Percentiles rank a stretch among this genome's conserved stretches.
Conservation (phyloP, 345 rosid species). For the Angophora floribunda region DNA sequence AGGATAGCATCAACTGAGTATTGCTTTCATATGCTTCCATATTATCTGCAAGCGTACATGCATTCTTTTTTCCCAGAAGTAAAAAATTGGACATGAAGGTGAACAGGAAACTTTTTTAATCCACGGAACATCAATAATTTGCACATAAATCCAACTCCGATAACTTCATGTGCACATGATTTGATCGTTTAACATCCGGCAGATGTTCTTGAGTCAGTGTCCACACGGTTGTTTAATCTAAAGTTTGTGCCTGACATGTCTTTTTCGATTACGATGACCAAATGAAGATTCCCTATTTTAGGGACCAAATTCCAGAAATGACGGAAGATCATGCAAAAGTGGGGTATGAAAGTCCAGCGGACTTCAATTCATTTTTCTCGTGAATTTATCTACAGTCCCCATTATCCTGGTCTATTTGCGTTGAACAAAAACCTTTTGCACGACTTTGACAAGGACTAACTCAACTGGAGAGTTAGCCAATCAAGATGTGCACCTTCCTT, state of each 20-base stretch:
- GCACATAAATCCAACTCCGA: neutral
- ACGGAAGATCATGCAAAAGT: constrained; percentile 21
- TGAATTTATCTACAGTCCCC: neutral
- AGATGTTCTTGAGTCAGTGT: neutral
- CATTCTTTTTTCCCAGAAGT: neutral
- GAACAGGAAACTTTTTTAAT: neutral
- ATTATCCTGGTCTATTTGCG: neutral
- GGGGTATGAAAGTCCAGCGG: constrained; percentile 24
- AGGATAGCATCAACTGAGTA: neutral
- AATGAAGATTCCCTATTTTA: constrained; percentile 47
- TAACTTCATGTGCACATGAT: neutral
- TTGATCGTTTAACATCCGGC: neutral
- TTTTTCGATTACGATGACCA: constrained; percentile 57
- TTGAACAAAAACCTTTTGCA: neutral
- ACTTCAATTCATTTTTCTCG: neutral
- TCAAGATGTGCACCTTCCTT: constrained; percentile 43
- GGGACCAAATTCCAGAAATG: constrained; percentile 17
- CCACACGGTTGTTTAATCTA: neutral
- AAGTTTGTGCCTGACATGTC: constrained; percentile 15
- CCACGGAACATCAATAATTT: neutral
- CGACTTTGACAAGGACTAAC: constrained; percentile 17
- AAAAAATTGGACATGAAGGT: neutral
- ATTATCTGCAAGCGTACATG: neutral
- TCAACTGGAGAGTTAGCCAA: constrained; percentile 43
- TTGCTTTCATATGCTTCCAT: neutral